A percentile compares a stretch with the other conserved stretches of the same genome.
Conservation (phyloP, 768 basidiomycete species). For the Rhizopogon rudus region DNA sequence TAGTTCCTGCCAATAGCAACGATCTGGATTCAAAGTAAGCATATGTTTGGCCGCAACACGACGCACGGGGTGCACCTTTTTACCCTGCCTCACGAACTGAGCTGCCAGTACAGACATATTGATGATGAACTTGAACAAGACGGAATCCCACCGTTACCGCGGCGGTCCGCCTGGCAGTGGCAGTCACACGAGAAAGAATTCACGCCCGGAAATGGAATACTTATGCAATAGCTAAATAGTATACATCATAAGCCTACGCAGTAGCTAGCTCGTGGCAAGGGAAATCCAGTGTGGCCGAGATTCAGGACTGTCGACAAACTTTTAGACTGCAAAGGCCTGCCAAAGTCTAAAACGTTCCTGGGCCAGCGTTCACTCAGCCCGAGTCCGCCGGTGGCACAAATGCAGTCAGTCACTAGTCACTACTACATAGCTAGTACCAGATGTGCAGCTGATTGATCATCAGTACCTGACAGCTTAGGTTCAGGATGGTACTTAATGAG, state of each 20-base stretch:
- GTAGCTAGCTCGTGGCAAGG: no score
- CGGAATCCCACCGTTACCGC: background rate
- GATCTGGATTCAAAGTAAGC: slow-evolving; percentile 44
- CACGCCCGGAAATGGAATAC: no score
- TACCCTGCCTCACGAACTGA: slow-evolving; percentile 41
- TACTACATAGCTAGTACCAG: no score
- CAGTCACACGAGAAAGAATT: background rate
- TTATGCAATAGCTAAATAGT: slow-evolving; percentile 2
- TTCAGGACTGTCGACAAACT: background rate
- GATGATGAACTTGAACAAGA: slow-evolving; percentile 2
- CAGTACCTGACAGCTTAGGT: no score
- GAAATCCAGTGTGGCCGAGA: background rate
- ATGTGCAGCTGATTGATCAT: no score
- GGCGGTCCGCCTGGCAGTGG: background rate
- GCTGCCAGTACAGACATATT: slow-evolving; percentile 30
- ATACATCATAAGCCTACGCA: no score
- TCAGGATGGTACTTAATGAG: no score
- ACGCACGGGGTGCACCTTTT: slow-evolving; percentile 31
- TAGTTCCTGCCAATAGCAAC: slow-evolving; percentile 97
- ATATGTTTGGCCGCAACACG: background rate
- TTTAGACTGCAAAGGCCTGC: no score
- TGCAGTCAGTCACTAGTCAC: no score
- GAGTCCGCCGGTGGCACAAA: no score
- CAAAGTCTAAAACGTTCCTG: no score
- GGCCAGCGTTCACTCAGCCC: no score